A percentile compares a stretch with the other conserved stretches of the same genome.
phyloP scores from a whole-genome alignment of 1,284 basidiomycete species.

The Boletus subluridellus region DNA sequence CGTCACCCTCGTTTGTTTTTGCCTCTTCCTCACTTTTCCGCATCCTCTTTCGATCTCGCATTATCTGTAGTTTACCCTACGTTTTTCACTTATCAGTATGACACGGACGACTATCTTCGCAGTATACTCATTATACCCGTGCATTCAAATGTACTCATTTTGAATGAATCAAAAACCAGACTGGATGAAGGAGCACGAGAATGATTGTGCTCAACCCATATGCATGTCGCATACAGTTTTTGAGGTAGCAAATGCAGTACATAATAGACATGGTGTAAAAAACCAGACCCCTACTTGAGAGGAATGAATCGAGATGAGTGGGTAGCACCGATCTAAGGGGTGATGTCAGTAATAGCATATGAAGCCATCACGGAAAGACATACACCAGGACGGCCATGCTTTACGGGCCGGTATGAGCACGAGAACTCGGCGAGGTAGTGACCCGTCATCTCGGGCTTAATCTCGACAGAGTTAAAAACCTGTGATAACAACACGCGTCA shows the following conservation, averaged over 20 bases:
- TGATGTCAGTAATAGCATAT: slow-evolving; percentile 6
- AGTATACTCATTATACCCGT: slow-evolving; percentile 48
- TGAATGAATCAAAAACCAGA: slow-evolving; percentile 31
- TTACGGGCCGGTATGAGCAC: slow-evolving; percentile 96
- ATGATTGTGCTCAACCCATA: slow-evolving; percentile 7
- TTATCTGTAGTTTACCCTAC: slow-evolving; percentile 42
- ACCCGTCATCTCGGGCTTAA: slow-evolving; percentile 99
- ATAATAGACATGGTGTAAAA: slow-evolving; percentile 10
- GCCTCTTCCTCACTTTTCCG: slow-evolving; percentile 11
- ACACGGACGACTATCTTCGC: slow-evolving; percentile 45
- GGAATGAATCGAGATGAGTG: slow-evolving; percentile 64
- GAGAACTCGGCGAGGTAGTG: slow-evolving; percentile 98
- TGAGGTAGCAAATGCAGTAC: slow-evolving; percentile 17
- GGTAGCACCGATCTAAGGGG: slow-evolving; percentile 82
- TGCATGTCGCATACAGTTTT: slow-evolving; percentile 32
- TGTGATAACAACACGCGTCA: slow-evolving; percentile 31
- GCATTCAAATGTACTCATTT: slow-evolving; percentile 42
- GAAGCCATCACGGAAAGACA: slow-evolving; percentile 23
- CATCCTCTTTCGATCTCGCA: slow-evolving; percentile 36
- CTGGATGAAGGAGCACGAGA: slow-evolving; percentile 3
- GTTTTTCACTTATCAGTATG: slow-evolving; percentile 40
- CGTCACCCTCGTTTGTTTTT: slow-evolving; percentile 23
- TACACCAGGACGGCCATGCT: slow-evolving; percentile 98
- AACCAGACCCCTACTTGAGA: slow-evolving; percentile 46
- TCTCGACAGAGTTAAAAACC: slow-evolving; percentile 96